These are phyloP conservation scores for Yarrowia deformans DNA, from an alignment of 805 yeast genomes.

Conservation along the genomic window DNA sequence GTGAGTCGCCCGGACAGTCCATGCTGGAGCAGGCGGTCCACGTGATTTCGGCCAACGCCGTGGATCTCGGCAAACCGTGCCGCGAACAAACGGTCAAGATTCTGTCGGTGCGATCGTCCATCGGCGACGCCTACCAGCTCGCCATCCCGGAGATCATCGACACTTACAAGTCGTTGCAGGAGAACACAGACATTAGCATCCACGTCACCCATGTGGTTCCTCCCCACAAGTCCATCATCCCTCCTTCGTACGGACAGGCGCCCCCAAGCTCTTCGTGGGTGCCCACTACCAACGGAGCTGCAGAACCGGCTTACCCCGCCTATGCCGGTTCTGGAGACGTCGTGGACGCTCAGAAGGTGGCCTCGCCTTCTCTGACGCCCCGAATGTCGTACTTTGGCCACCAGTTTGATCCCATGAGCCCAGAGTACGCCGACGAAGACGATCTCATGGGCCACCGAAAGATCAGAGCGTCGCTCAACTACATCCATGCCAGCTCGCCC, in stretches of 20 bases:
- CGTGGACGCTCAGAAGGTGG: conserved; percentile 9
- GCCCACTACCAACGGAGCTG: background rate
- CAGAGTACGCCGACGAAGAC: conserved; percentile 10
- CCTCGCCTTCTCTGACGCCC: conserved; percentile 15
- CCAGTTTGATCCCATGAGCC: conserved; percentile 30
- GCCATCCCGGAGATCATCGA: conserved; percentile 42
- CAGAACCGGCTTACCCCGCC: conserved; percentile 4
- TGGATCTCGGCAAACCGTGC: background rate
- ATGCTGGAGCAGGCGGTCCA: conserved; percentile 32
- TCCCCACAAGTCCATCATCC: conserved; percentile 39
- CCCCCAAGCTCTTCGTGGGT: conserved; percentile 5
- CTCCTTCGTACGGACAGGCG: conserved; percentile 9
- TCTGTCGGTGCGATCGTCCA: conserved; percentile 42
- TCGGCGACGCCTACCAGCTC: conserved; percentile 39
- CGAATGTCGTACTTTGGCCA: conserved; percentile 14
- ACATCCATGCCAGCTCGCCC: conserved; percentile 8
- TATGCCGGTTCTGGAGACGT: conserved; percentile 4
- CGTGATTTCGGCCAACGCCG: conserved; percentile 13
- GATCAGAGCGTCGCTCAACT: conserved; percentile 16
- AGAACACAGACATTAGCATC: conserved; percentile 32
- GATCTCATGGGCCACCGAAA: conserved; percentile 28
- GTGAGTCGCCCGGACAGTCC: conserved; percentile 9
- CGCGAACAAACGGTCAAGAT: conserved; percentile 41
- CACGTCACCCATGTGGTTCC: conserved; percentile 44
- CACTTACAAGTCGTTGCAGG: background rate